Conservation (phyloP, 2,329 filamentous ascomycete species). For the Calonectria ilicicola region DNA sequence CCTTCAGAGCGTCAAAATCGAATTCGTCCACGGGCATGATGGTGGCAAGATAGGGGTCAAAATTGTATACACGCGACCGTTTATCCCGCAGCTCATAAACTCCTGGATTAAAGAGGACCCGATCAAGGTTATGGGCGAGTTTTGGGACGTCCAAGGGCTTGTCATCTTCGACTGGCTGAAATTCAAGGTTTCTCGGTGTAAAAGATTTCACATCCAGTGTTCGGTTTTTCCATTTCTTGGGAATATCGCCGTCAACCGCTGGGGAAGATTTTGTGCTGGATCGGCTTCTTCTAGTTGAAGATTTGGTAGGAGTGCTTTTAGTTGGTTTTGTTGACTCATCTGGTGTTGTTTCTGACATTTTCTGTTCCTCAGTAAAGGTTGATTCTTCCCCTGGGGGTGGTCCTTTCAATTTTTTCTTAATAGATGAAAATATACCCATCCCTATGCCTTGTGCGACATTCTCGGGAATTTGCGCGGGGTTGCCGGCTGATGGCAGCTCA, state of each 20-base stretch:
- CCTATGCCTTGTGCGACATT: slow-evolving; percentile 18
- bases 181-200: slow-evolving; percentile 36
- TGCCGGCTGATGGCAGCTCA: not conserved
- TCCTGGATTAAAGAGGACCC: slow-evolving; percentile 95
- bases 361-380: not conserved
- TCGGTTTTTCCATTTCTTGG: not conserved
- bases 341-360: not conserved
- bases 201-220: slow-evolving; percentile 45
- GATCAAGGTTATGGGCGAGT: slow-evolving; percentile 81
- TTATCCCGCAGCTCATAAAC: slow-evolving; percentile 93
- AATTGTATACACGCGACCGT: slow-evolving; percentile 91
- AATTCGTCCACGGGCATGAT: slow-evolving; percentile 97
- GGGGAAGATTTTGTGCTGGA: not conserved
- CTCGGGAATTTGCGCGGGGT: not conserved
- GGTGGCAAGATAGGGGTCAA: slow-evolving; percentile 91
- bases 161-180: slow-evolving; percentile 48
- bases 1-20: slow-evolving; percentile 86
- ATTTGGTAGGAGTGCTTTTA: not conserved
- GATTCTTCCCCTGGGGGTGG: not conserved
- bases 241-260: not conserved
- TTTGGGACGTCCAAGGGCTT: slow-evolving; percentile 62
- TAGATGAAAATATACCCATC: slow-evolving; percentile 41
- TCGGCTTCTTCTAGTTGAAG: not conserved
- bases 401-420: slow-evolving; percentile 42
- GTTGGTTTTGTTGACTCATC: not conserved